Evolutionary conservation across 768 basidiomycete species (phyloP).

Genomic region (Boletus sp.): DNA sequence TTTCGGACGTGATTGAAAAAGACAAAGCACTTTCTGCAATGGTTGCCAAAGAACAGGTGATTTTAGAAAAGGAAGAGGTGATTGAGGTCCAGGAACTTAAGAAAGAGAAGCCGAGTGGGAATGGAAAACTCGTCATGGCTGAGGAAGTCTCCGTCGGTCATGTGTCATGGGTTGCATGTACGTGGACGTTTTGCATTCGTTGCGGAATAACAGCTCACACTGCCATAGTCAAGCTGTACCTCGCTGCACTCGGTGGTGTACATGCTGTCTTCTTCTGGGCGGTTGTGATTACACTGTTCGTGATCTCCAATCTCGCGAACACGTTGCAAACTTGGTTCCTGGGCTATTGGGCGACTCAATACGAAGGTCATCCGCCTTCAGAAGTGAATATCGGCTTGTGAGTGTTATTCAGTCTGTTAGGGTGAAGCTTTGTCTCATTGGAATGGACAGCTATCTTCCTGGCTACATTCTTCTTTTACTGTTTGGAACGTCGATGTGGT

Average conservation of each 20-base stretch:
- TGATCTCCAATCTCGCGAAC: not conserved
- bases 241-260: not conserved
- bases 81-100: not conserved
- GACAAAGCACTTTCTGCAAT: not conserved
- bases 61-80: not conserved
- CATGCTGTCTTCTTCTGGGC: not conserved
- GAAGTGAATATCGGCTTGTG: not conserved
- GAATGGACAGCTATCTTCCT: not conserved
- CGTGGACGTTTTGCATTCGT: not conserved
- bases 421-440: not conserved
- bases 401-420: not conserved
- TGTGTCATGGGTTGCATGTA: constrained; percentile 2
- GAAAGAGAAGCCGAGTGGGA: not conserved
- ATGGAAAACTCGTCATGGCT: not conserved
- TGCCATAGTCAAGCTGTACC: not conserved
- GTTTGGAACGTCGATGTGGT: not conserved
- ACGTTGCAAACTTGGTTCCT: constrained; percentile 2
- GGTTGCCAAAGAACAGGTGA: not conserved
- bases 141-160: not conserved
- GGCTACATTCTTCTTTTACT: not conserved
- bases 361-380: not conserved
- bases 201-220: not conserved
- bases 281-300: not conserved
- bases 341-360: constrained; percentile 2
- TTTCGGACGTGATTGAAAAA: not conserved